These are phyloP conservation scores for Annulohypoxylon nitens DNA, from an alignment of 495 filamentous ascomycete genomes.

Conservation along the genomic window DNA sequence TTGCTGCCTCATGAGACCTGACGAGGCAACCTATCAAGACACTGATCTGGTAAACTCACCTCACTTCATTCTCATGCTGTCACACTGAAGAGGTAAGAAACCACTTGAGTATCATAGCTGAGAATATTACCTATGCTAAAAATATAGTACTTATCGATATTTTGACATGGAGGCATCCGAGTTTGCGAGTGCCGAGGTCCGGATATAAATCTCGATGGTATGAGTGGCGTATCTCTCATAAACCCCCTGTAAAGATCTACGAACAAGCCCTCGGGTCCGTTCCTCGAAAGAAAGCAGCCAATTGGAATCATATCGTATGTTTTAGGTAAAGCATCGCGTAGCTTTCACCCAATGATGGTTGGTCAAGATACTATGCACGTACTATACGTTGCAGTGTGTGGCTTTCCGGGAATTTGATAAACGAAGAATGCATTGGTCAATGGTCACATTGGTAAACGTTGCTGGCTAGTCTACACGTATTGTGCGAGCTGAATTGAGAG, in stretches of 20 bases:
- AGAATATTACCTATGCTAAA: background rate
- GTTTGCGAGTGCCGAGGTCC: background rate
- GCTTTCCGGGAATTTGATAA: background rate
- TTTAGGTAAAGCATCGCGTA: background rate
- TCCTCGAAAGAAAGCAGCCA: background rate
- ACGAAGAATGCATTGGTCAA: background rate
- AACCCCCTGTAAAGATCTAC: background rate
- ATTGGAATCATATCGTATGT: background rate
- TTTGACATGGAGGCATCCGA: background rate
- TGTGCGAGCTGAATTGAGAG: background rate
- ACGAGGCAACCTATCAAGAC: constrained; percentile 1
- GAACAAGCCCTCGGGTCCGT: background rate
- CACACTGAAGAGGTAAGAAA: background rate
- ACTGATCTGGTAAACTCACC: background rate
- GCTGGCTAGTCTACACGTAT: background rate
- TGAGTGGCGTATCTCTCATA: background rate
- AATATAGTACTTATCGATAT: background rate
- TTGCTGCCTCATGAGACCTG: background rate
- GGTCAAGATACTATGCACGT: background rate
- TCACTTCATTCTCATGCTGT: background rate
- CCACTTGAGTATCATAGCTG: background rate
- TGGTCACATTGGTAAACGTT: background rate
- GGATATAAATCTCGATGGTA: background rate
- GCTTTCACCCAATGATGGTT: background rate
- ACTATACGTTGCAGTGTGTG: background rate